Evolutionary conservation across 2,329 filamentous ascomycete species (phyloP), one percentile per base, ranked within the genome.

Genomic region (Fusarium annulatum): DNA sequence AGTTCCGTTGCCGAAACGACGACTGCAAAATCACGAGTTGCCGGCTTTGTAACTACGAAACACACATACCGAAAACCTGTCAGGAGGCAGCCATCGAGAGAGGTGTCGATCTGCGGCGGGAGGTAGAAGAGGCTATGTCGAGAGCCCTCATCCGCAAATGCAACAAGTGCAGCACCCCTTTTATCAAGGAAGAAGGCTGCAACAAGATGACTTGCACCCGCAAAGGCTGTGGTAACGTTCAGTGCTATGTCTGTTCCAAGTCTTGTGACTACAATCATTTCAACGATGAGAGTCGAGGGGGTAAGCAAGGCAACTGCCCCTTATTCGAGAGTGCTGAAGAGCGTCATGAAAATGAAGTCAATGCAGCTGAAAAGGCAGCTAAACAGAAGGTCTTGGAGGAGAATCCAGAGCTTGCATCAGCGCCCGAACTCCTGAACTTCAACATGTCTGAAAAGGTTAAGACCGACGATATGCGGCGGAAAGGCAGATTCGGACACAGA

Each of bases 91-190:
- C 87, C 45, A 84, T 81, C 26, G 90, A 94, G 5, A 87, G 86
- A 43, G 89, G 90, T 2, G 79, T 91, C 12, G 87, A 87, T 8
- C 85, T 88, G 23, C 89, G 93, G 21, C 92, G 92, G 71, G 81
- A 85, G 7, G 89, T 97, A 36, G 94, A 97, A 80, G 94, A 97
- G 80, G 94, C 94, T 26, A 96, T 95, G 92, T 94, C 93, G 5
- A 87, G 88, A 21, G 94, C 94, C 4, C 77, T 97, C 74, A 92
- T 97, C 61, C 89, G 94, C 26, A 90, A 85, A 34, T 97, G 94
- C 85, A 94, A 94, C 75, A 87, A 87, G 73, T 91, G 89, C 84
- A 77, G 77, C n/a, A 88, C 90, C n/a, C 90, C 91, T 0, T 96
- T 96, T 76, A 88, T 97, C 80, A 97, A 97, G 79, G 88, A 91